A percentile compares a stretch with the other conserved stretches of the same genome.
These are phyloP conservation scores for Byssoonygena ceratinophila DNA, from an alignment of 2,329 filamentous ascomycete species.

Conservation along the genomic window DNA sequence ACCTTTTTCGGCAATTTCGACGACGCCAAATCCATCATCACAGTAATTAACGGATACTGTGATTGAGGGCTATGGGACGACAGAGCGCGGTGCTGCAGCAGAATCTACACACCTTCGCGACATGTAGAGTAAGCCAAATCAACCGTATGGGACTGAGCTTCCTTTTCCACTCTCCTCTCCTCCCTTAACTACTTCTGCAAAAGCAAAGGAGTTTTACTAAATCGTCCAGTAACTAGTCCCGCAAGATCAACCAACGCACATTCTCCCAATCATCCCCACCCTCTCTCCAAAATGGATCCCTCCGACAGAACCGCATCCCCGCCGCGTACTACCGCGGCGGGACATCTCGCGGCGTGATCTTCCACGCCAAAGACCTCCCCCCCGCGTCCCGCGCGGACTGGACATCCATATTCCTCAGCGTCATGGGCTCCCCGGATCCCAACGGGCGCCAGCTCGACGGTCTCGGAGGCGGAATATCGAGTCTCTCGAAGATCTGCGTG, in stretches of 20 bases:
- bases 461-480: conserved; percentile 58
- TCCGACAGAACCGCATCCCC: conserved; percentile 30
- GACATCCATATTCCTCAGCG: conserved; percentile 46
- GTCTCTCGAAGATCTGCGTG: conserved; percentile 60
- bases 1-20: background rate
- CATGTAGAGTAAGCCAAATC: conserved; percentile 6
- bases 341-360: conserved; percentile 57
- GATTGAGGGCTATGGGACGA: background rate
- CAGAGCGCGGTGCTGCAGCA: background rate
- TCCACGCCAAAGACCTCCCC: conserved; percentile 46
- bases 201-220: background rate
- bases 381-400: conserved; percentile 36
- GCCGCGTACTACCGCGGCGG: conserved; percentile 57
- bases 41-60: background rate
- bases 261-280: background rate
- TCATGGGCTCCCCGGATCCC: conserved; percentile 56
- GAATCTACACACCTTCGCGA: background rate
- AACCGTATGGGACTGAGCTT: background rate
- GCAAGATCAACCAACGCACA: background rate
- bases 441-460: conserved; percentile 62
- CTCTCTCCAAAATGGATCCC: background rate
- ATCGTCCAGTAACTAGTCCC: background rate
- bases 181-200: background rate
- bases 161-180: background rate
- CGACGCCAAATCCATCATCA: background rate